Conservation (phyloP, 371 early-diverging fungal genomes). For the Pancytospora epiphaga region DNA sequence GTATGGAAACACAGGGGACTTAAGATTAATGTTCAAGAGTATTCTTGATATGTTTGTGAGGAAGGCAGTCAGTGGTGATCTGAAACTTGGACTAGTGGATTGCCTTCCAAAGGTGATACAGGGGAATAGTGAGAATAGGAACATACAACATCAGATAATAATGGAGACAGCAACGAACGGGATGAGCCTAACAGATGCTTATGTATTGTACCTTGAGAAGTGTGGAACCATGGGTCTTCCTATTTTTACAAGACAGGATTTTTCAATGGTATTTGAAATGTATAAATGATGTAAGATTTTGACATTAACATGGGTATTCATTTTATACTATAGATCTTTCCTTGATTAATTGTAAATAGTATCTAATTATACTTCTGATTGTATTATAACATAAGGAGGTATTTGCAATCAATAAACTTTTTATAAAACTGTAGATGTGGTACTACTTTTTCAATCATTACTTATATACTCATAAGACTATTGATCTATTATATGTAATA, state of each 20-base stretch:
- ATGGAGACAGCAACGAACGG: not conserved
- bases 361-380: not conserved
- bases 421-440: not conserved
- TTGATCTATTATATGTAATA: no score
- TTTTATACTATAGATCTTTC: not conserved
- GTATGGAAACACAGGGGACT: slow-evolving; percentile 33
- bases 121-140: not conserved
- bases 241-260: slow-evolving; percentile 24
- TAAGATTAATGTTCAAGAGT: slow-evolving; percentile 36
- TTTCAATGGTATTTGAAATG: slow-evolving; percentile 34
- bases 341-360: not conserved
- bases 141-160: slow-evolving; percentile 34
- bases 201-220: slow-evolving; percentile 11
- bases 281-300: not conserved
- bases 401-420: not conserved
- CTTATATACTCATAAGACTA: not conserved
- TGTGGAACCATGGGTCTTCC: slow-evolving; percentile 23
- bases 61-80: slow-evolving; percentile 7
- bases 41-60: slow-evolving; percentile 6
- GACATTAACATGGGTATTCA: no score
- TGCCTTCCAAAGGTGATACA: not conserved
- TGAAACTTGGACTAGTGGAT: not conserved
- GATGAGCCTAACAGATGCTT: slow-evolving; percentile 9
- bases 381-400: not conserved
- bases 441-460: not conserved